These are phyloP conservation scores for Pestalotiopsis sp. DNA, from an alignment of 2,329 filamentous ascomycete genomes.

Conservation along the genomic window DNA sequence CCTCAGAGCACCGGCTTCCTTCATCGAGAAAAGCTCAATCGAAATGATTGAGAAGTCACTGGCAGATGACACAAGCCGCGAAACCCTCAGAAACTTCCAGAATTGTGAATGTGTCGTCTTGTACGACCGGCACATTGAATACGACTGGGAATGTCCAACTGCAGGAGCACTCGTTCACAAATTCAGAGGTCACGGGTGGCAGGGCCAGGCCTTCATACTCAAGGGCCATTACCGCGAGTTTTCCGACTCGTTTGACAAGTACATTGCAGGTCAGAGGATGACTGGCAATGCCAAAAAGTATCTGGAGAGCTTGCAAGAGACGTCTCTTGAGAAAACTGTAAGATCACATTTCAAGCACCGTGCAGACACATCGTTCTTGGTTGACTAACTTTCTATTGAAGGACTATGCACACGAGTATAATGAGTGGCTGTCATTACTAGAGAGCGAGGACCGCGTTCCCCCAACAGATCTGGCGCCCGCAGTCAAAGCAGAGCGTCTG, in stretches of 20 bases:
- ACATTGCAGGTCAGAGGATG: constrained; percentile 48
- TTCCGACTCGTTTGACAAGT: constrained; percentile 52
- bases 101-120: constrained; percentile 53
- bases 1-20: constrained; percentile 50
- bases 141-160: constrained; percentile 52
- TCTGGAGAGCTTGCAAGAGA: constrained; percentile 39
- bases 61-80: constrained; percentile 49
- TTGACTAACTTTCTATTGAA: constrained; percentile 16
- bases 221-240: constrained; percentile 61
- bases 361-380: not conserved
- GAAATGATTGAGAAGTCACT: constrained; percentile 55
- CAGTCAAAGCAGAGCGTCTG: constrained; percentile 41
- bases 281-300: constrained; percentile 43
- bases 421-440: constrained; percentile 46
- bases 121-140: constrained; percentile 54
- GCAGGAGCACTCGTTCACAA: constrained; percentile 48
- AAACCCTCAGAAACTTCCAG: constrained; percentile 48
- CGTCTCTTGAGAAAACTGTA: constrained; percentile 35
- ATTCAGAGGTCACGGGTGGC: constrained; percentile 50
- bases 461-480: constrained; percentile 38
- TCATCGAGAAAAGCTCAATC: constrained; percentile 48
- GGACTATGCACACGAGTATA: constrained; percentile 42
- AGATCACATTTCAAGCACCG: constrained; percentile 14
- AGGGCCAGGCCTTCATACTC: constrained; percentile 54
- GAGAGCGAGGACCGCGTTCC: constrained; percentile 44